A percentile compares a stretch with the other conserved stretches of the same genome.
Conservation (phyloP, 73 alveolate species). For the Breviolum minutum region DNA sequence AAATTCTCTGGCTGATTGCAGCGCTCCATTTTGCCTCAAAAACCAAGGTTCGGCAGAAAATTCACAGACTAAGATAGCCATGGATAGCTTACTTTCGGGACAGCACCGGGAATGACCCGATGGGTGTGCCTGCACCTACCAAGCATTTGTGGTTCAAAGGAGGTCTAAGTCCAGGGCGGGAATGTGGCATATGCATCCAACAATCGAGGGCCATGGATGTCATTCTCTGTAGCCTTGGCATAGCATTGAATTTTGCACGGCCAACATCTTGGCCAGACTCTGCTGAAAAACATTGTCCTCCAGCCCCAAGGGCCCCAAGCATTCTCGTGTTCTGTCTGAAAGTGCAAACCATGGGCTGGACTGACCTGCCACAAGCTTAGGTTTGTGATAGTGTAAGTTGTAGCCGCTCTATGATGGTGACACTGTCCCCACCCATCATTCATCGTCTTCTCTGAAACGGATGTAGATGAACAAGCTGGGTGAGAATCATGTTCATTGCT, state of each 20-base stretch:
- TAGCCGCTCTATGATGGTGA: not conserved
- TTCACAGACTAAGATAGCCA: not conserved
- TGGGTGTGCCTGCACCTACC: not conserved
- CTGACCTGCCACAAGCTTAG: not conserved
- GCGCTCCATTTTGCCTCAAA: not conserved
- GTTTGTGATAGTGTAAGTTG: not conserved
- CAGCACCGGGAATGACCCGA: too few relatives aligned
- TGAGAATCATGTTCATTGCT: not conserved
- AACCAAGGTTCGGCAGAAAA: not conserved
- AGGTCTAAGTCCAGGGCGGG: not conserved
- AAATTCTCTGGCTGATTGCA: not conserved
- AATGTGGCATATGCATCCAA: constrained; percentile 4
- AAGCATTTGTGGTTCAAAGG: not conserved
- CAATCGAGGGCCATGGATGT: not conserved
- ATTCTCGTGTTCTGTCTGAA: constrained; percentile 11
- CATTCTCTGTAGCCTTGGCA: not conserved
- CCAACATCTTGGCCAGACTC: not conserved
- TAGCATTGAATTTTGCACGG: too few relatives aligned
- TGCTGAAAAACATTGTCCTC: not conserved
- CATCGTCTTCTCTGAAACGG: not conserved
- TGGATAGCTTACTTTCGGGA: not conserved
- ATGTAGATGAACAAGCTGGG: not conserved
- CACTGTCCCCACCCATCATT: not conserved
- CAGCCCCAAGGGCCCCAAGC: not conserved
- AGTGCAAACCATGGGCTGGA: constrained; percentile 13